Conservation (phyloP, 176 grass and related monocot genomes). For the Cenchrus purpureus region DNA sequence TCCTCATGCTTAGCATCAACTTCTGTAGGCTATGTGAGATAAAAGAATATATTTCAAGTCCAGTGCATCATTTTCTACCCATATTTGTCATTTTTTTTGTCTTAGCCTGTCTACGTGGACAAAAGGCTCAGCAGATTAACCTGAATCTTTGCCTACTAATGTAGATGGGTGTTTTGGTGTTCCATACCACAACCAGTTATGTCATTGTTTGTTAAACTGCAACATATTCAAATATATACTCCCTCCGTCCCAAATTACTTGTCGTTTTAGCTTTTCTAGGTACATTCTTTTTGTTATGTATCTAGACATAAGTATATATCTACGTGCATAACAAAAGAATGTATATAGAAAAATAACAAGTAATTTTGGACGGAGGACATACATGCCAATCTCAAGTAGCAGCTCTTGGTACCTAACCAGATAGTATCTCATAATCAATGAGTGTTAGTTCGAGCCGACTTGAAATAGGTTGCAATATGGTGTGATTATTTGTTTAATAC, state of each 20-base stretch:
- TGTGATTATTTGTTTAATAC: background rate
- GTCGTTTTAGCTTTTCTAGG: too few relatives aligned
- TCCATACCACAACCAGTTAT: background rate
- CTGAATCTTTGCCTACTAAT: background rate
- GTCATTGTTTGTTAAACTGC: conserved; percentile 1
- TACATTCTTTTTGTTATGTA: too few relatives aligned
- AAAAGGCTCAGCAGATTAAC: background rate
- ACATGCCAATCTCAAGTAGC: background rate
- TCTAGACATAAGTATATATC: too few relatives aligned
- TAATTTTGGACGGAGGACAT: background rate
- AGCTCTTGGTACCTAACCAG: background rate
- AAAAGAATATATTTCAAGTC: conserved; percentile 21
- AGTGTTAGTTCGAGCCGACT: background rate
- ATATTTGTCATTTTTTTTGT: conserved; percentile 6
- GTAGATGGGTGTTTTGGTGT: background rate
- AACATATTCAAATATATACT: background rate
- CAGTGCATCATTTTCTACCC: background rate
- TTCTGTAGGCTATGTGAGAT: background rate
- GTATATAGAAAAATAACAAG: too few relatives aligned
- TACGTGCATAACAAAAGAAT: too few relatives aligned
- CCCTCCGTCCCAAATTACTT: too few relatives aligned
- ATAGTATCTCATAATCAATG: background rate
- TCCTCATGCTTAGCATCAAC: background rate
- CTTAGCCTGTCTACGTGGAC: background rate
- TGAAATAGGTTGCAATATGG: background rate